These are phyloP conservation scores for Sesbania bispinosa DNA, from an alignment of 306 rosid species.

Conservation along the genomic window DNA sequence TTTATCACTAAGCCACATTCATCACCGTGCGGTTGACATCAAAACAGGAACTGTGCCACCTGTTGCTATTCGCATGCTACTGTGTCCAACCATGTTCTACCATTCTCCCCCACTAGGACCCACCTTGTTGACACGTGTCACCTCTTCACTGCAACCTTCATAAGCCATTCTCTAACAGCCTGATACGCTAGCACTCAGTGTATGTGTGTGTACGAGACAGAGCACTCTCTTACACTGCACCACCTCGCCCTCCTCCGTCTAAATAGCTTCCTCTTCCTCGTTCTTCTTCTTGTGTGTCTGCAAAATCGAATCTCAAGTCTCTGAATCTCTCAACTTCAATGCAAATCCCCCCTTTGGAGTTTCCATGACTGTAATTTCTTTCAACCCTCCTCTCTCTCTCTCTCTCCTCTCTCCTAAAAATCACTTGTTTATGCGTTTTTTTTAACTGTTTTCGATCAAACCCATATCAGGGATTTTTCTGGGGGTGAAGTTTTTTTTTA, in stretches of 20 bases:
- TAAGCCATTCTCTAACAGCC: not conserved
- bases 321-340: conserved; percentile 2
- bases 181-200: not conserved
- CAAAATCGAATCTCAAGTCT: conserved; percentile 16
- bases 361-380: conserved; percentile 17
- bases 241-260: conserved; percentile 25
- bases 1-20: no score
- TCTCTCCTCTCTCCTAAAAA: no score
- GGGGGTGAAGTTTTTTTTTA: not conserved
- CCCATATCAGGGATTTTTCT: not conserved
- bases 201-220: not conserved
- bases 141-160: not conserved
- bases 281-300: conserved; percentile 1
- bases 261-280: not conserved
- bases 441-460: not conserved
- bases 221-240: conserved; percentile 20
- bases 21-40: no score
- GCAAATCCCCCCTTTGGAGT: not conserved
- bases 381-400: not conserved
- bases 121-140: conserved; percentile 2
- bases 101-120: not conserved
- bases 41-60: no score
- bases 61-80: no score
- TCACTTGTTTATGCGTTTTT: not conserved
- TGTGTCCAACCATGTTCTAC: not conserved